Conservation (phyloP, 768 basidiomycete species). For the Udeniomyces megalosporus region DNA sequence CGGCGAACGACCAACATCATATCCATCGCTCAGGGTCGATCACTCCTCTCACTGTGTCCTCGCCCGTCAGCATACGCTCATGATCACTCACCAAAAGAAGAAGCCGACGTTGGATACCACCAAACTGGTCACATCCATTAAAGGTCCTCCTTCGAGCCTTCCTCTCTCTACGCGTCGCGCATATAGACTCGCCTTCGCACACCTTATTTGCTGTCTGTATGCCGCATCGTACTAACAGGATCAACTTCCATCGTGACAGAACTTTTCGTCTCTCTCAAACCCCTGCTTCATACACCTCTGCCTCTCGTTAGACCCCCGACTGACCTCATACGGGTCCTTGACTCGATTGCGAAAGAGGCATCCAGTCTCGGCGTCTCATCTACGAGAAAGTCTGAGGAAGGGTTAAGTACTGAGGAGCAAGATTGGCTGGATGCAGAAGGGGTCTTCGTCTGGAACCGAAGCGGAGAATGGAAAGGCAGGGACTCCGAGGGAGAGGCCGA, state of each 20-base stretch:
- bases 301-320: neutral
- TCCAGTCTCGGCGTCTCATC: neutral
- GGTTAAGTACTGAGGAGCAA: neutral
- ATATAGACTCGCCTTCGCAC: neutral
- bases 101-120: too few relatives aligned
- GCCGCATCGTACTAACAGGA: too few relatives aligned
- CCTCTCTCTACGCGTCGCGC: neutral
- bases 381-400: too few relatives aligned
- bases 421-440: conserved; percentile 7
- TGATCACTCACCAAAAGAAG: too few relatives aligned
- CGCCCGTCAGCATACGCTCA: too few relatives aligned
- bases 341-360: neutral
- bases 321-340: neutral
- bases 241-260: neutral
- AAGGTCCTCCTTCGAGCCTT: too few relatives aligned
- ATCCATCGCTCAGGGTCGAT: too few relatives aligned
- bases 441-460: conserved; percentile 5
- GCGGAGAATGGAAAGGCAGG: neutral
- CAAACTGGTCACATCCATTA: too few relatives aligned
- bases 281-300: conserved; percentile 9
- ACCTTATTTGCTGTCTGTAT: too few relatives aligned
- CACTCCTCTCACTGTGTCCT: too few relatives aligned
- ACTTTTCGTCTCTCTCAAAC: neutral
- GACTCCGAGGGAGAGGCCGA: neutral
- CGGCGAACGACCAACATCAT: too few relatives aligned